These are phyloP conservation scores for Lactarius hatsudake DNA, from an alignment of 768 basidiomycete genomes.

Conservation along the genomic window DNA sequence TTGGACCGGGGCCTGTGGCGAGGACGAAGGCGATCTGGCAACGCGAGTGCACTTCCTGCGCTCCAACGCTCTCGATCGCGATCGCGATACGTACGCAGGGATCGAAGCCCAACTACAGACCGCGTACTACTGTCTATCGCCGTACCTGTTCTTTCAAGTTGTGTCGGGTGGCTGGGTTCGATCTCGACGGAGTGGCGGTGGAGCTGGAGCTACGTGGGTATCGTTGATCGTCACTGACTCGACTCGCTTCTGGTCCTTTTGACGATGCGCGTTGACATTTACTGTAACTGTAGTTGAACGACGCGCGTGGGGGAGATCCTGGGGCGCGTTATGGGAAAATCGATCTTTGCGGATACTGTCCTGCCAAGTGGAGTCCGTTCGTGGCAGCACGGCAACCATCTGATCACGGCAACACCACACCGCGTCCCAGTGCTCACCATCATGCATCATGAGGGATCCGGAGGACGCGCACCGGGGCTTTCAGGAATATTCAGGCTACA, in stretches of 20 bases:
- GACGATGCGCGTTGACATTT: not conserved
- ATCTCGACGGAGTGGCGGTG: not conserved
- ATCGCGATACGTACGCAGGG: not conserved
- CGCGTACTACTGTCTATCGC: not conserved
- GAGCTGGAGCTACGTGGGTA: not conserved
- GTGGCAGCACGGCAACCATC: not conserved
- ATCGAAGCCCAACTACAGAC: not conserved
- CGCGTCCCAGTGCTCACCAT: not conserved
- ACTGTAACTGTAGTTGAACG: not conserved
- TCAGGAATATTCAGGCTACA: not conserved
- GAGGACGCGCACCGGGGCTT: not conserved
- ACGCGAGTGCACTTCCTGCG: not conserved
- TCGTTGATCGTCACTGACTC: not conserved
- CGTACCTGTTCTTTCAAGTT: not conserved
- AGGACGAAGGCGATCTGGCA: not conserved
- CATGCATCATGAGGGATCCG: not conserved
- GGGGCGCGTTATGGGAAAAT: not conserved
- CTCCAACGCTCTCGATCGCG: not conserved
- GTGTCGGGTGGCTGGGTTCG: not conserved
- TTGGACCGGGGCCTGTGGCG: not conserved
- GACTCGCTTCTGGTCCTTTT: not conserved
- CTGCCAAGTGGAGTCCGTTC: not conserved
- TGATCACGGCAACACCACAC: not conserved
- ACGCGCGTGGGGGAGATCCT: not conserved
- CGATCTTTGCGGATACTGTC: not conserved